Evolutionary conservation across 768 basidiomycete genomes (phyloP), one percentile per base, ranked within the genome.

Genomic region (Lactarius hatsudake): DNA sequence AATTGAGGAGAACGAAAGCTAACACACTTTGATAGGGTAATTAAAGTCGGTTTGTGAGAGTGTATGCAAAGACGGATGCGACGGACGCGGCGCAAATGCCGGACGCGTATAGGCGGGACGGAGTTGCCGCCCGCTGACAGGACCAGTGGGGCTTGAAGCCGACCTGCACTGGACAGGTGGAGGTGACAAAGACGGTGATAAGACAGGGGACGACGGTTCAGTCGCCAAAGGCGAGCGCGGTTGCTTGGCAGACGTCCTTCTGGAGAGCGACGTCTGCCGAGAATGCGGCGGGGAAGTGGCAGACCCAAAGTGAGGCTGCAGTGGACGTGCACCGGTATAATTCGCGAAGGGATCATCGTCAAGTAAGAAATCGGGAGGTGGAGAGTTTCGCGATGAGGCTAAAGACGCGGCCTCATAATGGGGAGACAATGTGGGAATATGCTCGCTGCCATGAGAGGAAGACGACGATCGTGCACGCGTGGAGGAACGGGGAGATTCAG

Each of bases 261-360:
- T 68, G 43, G 67, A 64, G n/a, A 42, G 38, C 0, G 58, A 59
- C 7, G 36, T 15, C 20, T 17, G 23, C 26, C 28, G 34, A n/a
- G 23, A 60, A 62, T 17, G 66, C 38, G 65, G 43, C 56, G 51
- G 71, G 57, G 40, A 71, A 71, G 53, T 70, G 65, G 34, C 63
- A 66, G 2, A 71, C 48, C 28, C 68, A 56, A 28, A 70, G 69
- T 43, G 62, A 61, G 17, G 64, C 17, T 43, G 69, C n/a, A 70
- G 65, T 18, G 65, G 65, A 28, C 66, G 71, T 32, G 73, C 68
- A 34, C 75, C 72, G 0, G 81, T 77, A 17, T 88, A 78, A 67
- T 87, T 85, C 26, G 90, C 90, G 71, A 91, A 91, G 2, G 90
- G 90, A 71, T 91, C 90, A 61, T 87, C 86, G 71, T 90, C 89